phyloP scores from a whole-genome alignment of 2,329 filamentous ascomycete species.

The Lecanosticta acicola region DNA sequence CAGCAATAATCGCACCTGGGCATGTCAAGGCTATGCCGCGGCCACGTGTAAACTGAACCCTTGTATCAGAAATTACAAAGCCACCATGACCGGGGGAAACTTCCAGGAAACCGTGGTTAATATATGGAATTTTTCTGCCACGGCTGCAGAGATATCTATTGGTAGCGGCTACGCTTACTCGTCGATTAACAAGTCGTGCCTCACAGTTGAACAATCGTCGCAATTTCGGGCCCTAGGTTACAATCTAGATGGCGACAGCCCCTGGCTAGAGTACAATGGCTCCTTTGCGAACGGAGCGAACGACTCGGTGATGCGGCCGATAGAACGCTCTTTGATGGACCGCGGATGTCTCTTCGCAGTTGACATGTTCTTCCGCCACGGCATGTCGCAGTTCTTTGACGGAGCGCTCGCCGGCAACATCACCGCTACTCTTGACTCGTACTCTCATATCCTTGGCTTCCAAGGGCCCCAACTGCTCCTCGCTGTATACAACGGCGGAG shows the following conservation, averaged over 20 bases:
- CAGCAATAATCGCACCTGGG: slow-evolving; percentile 8
- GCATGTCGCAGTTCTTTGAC: not conserved
- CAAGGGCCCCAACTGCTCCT: slow-evolving; percentile 8
- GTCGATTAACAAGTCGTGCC: too few relatives aligned
- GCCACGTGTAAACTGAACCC: slow-evolving; percentile 5
- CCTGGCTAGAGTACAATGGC: too few relatives aligned
- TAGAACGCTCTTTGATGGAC: too few relatives aligned
- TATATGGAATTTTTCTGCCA: too few relatives aligned
- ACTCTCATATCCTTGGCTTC: not conserved
- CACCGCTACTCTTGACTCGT: slow-evolving; percentile 1
- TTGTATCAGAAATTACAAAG: slow-evolving; percentile 6
- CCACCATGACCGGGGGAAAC: slow-evolving; percentile 1
- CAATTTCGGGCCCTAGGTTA: too few relatives aligned
- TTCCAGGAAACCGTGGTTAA: slow-evolving; percentile 2
- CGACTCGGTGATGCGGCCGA: too few relatives aligned
- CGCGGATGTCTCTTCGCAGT: not conserved
- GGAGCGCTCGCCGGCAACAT: slow-evolving; percentile 1
- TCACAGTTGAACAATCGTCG: too few relatives aligned
- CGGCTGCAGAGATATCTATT: too few relatives aligned
- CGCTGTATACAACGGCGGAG: slow-evolving; percentile 8
- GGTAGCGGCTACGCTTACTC: too few relatives aligned
- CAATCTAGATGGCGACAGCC: too few relatives aligned
- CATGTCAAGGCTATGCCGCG: slow-evolving; percentile 10
- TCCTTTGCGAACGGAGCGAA: too few relatives aligned
- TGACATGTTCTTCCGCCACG: not conserved